phyloP scores from a whole-genome alignment of 2,329 filamentous ascomycete species.

The Clarireedia monteithiana region DNA sequence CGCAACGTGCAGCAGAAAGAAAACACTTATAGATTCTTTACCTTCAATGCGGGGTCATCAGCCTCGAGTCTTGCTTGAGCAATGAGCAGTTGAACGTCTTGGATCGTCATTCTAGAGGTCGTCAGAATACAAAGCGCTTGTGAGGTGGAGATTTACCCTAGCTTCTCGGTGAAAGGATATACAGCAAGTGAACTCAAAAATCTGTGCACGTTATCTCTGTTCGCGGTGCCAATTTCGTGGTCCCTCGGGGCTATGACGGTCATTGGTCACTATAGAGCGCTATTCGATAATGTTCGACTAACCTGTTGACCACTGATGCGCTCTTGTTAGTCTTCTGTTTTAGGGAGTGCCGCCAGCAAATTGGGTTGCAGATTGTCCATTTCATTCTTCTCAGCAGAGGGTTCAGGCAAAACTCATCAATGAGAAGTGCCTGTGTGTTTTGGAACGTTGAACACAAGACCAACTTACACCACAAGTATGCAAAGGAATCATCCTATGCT shows the following conservation, averaged over 20 bases:
- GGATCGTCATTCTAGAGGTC: constrained; percentile 42
- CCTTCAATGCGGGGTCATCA: constrained; percentile 47
- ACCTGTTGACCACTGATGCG: constrained; percentile 53
- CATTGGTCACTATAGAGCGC: constrained; percentile 1
- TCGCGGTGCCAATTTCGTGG: constrained; percentile 44
- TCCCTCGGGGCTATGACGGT: constrained; percentile 39
- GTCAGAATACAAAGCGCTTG: constrained; percentile 10
- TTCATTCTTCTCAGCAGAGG: neutral
- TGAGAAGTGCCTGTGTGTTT: no score
- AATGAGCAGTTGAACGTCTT: constrained; percentile 50
- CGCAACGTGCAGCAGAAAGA: neutral
- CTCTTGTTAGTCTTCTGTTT: neutral
- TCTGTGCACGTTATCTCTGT: constrained; percentile 46
- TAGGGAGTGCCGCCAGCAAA: neutral
- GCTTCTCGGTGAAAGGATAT: constrained; percentile 43
- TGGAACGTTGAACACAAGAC: neutral
- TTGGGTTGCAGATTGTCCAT: neutral
- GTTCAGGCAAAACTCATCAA: neutral
- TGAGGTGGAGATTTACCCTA: constrained; percentile 12
- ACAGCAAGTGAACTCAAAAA: constrained; percentile 47
- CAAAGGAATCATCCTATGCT: constrained; percentile 55
- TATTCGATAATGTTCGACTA: constrained; percentile 23
- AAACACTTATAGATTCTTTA: constrained; percentile 23
- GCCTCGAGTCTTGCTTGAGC: constrained; percentile 48
- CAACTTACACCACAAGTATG: constrained; percentile 48